Percentiles rank a stretch among this genome's conserved stretches.
phyloP scores from a whole-genome alignment of 2,329 filamentous ascomycete species.

The Ilyonectria destructans region DNA sequence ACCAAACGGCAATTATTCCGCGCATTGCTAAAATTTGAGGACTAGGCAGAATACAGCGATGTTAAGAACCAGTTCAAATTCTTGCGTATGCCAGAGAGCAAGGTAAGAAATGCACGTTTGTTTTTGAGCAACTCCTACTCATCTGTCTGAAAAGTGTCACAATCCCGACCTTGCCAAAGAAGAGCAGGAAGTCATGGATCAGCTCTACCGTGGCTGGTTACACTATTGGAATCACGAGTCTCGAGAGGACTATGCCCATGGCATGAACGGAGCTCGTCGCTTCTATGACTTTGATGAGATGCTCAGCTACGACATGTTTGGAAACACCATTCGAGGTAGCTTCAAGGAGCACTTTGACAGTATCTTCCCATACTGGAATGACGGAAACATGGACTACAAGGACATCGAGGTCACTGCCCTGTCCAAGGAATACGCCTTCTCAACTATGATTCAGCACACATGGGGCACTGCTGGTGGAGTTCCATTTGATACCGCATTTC shows the following conservation, averaged over 20 bases:
- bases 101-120: background rate
- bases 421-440: background rate
- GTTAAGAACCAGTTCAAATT: background rate
- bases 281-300: conserved; percentile 3
- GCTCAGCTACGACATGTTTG: conserved; percentile 5
- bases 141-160: background rate
- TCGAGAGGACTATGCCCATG: background rate
- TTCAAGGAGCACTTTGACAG: background rate
- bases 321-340: background rate
- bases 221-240: conserved; percentile 5
- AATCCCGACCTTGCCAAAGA: background rate
- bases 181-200: background rate
- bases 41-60: background rate
- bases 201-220: background rate
- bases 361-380: background rate
- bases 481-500: no score
- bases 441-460: no score
- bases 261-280: background rate
- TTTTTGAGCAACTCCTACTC: background rate
- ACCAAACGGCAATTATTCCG: no score
- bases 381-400: conserved; percentile 1
- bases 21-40: background rate
- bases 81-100: background rate
- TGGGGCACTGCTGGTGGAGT: no score
- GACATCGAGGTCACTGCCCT: background rate